Base-by-base conservation (phyloP, 345 rosid genomes). In the Eutrema japonicum region DNA sequence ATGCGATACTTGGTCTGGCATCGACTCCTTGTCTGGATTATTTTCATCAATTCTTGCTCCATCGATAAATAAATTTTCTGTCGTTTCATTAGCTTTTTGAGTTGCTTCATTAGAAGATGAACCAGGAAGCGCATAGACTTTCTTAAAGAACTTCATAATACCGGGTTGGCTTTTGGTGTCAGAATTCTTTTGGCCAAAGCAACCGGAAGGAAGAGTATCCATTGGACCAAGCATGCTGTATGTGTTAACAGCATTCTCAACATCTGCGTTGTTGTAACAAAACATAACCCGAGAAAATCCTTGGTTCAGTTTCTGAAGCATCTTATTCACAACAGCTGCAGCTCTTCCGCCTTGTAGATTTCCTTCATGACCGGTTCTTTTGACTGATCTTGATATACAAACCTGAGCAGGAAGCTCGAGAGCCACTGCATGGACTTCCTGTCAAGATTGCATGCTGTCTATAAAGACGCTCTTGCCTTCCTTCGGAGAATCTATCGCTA, bases 321-420 rank as follows among this genome's bases (percentile, higher is more conserved):
- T 95, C 78, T 81, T 89, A 58, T 95, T 89, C 54, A 92, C 97
- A 70, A 92, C 96, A 3, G 96, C 92, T 0, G 99, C 96, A 51
- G 99, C 97, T 79, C 83, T 92, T 73, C 99, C 99, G 51, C 97
- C 99, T 70, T 95, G 97, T 77, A 92, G 78, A 57, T 88, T 88
- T 62, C 99, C 97, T 72, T 95, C 99, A 55, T 95, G 97, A 41
- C 88, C 89, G 2, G 78, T 82, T 11, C 97, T 86, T 76, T 88
- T 95, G 13, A 84, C 91, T 30, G 96, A 88, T 8, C 96, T 82
- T 8, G 99, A 92, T 73, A 95, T 85, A 75, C 97, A 92, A 81
- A 95, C 84, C 76, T 92, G 84, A 35, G 93, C 78, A 35, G 99
- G 78, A 77, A 87, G 85, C 81, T 95, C 93, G 66, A 92, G 86